phyloP scores from a whole-genome alignment of 495 filamentous ascomycete genomes.

The Beverwykella pulmonaria region DNA sequence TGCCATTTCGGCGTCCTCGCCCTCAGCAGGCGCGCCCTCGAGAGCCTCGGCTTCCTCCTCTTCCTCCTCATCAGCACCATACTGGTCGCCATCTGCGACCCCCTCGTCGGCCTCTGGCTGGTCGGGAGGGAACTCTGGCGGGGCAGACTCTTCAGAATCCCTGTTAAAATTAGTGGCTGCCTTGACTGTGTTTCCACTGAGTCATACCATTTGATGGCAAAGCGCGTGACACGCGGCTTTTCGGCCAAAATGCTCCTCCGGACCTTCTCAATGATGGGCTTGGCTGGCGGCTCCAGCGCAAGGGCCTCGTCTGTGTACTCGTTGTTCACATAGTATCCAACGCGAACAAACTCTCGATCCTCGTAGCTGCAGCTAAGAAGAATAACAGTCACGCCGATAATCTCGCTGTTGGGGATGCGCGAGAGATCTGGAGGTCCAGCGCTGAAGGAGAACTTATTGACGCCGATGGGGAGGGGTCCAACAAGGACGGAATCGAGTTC shows the following conservation, averaged over 20 bases:
- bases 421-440: conserved; percentile 86
- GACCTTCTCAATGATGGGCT: conserved; percentile 89
- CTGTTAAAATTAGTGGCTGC: conserved; percentile 50
- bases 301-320: conserved; percentile 95
- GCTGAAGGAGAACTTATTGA: conserved; percentile 98
- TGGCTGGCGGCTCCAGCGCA: conserved; percentile 80
- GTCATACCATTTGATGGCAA: conserved; percentile 96
- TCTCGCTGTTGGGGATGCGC: conserved; percentile 89
- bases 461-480: conserved; percentile 91
- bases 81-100: conserved; percentile 80
- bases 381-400: conserved; percentile 95
- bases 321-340: conserved; percentile 99
- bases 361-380: conserved; percentile 97
- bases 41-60: conserved; percentile 60
- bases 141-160: conserved; percentile 95
- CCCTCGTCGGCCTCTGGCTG: conserved; percentile 89
- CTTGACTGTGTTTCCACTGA: not conserved
- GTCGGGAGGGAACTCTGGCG: conserved; percentile 93
- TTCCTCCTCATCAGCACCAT: conserved; percentile 82
- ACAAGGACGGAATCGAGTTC: conserved; percentile 96
- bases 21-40: conserved; percentile 48
- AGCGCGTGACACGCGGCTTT: conserved; percentile 95
- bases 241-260: conserved; percentile 89
- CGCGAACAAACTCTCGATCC: conserved; percentile 92
- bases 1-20: conserved; percentile 82